These are phyloP conservation scores for Xylariales sp. DNA, from an alignment of 2,329 filamentous ascomycete genomes.

Conservation along the genomic window DNA sequence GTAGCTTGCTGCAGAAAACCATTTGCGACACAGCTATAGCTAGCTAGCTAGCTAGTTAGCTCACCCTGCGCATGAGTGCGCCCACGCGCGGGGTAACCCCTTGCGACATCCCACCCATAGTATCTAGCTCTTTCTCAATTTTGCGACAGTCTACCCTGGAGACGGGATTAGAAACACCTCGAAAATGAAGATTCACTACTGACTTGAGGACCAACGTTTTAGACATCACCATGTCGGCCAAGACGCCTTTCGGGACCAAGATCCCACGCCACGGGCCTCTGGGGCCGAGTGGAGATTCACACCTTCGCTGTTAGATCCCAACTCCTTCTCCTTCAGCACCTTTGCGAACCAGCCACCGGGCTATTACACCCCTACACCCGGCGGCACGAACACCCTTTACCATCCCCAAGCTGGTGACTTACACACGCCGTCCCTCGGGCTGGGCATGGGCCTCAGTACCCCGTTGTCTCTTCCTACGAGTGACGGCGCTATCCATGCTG, in stretches of 20 bases:
- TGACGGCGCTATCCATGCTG: conserved; percentile 71
- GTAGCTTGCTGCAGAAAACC: too few species aligned
- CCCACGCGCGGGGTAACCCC: conserved; percentile 45
- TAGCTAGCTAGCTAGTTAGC: conserved; percentile 30
- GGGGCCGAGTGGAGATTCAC: conserved; percentile 90
- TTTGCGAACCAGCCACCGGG: conserved; percentile 84
- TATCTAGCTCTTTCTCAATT: background rate
- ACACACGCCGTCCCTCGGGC: conserved; percentile 80
- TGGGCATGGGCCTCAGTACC: conserved; percentile 82
- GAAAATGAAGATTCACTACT: conserved; percentile 13
- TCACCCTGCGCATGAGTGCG: conserved; percentile 12
- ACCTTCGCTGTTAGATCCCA: conserved; percentile 87
- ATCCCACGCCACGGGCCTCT: conserved; percentile 82
- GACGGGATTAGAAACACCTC: background rate
- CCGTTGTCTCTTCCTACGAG: conserved; percentile 83
- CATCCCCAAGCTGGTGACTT: conserved; percentile 87
- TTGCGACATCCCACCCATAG: conserved; percentile 19
- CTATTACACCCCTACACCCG: conserved; percentile 90
- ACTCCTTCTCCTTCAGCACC: conserved; percentile 80
- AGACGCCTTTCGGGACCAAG: conserved; percentile 72
- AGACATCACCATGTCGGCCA: conserved; percentile 61
- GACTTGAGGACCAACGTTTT: conserved; percentile 47
- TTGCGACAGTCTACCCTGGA: conserved; percentile 14
- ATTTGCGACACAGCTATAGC: too few species aligned
- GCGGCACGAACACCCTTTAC: conserved; percentile 82